A percentile compares a stretch with the other conserved stretches of the same genome.
phyloP scores from a whole-genome alignment of 2,329 filamentous ascomycete species.

The Fusarium tupiense region DNA sequence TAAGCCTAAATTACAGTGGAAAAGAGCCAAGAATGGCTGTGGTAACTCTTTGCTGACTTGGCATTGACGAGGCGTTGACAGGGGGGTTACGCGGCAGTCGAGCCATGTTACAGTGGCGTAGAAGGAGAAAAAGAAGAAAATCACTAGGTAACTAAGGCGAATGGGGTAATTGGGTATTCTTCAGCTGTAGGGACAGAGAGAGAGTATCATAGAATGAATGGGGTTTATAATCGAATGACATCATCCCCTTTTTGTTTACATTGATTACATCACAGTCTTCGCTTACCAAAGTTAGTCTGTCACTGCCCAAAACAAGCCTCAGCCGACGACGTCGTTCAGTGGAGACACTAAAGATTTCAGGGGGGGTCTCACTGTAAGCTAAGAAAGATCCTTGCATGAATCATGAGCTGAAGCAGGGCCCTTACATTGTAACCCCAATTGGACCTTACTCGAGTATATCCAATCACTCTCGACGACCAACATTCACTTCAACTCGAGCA shows the following conservation, averaged over 20 bases:
- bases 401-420: slow-evolving; percentile 9
- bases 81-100: slow-evolving; percentile 18
- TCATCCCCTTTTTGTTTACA: neutral
- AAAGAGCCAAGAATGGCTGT: slow-evolving; percentile 13
- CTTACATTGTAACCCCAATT: neutral
- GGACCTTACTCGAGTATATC: neutral
- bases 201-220: neutral
- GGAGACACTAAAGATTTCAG: neutral
- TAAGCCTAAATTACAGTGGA: neutral
- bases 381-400: slow-evolving; percentile 10
- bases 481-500: neutral
- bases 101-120: neutral
- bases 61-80: slow-evolving; percentile 16
- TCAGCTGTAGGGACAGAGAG: neutral
- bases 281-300: neutral
- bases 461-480: slow-evolving; percentile 11
- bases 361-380: neutral
- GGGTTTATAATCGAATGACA: slow-evolving; percentile 9
- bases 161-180: neutral
- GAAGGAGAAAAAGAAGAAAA: neutral
- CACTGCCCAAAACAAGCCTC: slow-evolving; percentile 19
- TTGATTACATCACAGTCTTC: slow-evolving; percentile 27
- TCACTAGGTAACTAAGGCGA: neutral
- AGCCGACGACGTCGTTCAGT: slow-evolving; percentile 20
- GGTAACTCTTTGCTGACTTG: neutral